Base-by-base conservation (phyloP, 192 early-diverging fungal species). In the Cladochytrium replicatum region DNA sequence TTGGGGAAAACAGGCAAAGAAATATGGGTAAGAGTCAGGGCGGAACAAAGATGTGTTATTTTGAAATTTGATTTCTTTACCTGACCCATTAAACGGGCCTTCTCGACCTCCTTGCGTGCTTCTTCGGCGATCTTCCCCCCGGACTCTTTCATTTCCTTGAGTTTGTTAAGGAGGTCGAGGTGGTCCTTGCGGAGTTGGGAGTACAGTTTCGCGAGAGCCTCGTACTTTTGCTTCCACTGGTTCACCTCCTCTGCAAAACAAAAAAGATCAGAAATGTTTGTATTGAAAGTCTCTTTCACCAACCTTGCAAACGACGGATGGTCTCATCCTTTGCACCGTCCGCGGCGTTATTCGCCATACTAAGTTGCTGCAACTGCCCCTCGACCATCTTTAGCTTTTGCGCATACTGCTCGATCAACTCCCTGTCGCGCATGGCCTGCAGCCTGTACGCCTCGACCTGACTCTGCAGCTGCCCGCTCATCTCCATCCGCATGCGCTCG, bases 161-260 rank as follows among this genome's bases (percentile, higher is more conserved):
- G 92, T 66, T 91, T 91, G 38, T 77, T 81, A 54, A 96, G 72
- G 19, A 99, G 66, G 31, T 93, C 93, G 44, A 99, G 66, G 59
- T 99, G 90, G 55, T 93, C 90, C 52, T 96, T 91, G 37, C 95
- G 81, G 26, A 99, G 69, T 62, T 94, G 87, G 6, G 93, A 89
- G 60, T 99, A 99, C n/a, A 96, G 72, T 49, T 99, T 99, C 46
- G 93, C 93, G 30, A 99, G 68, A 13, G 91, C 87, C 63, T 96
- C 91, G 64, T 96, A 96, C 68, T 95, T 99, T 61, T 93, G 86
- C 70, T 84, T 90, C 89, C 90, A 93, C 64, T 93, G 87, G 58
- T 84, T 81, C 22, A 99, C 73, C 77, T 97, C 88, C 29, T 91
- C 88, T 83, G 45, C 9, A 37, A 4, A 32, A 24, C n/a, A 32